Evolutionary conservation across 2,329 filamentous ascomycete species (phyloP).

Genomic region (Rhynchosporium secalis): DNA sequence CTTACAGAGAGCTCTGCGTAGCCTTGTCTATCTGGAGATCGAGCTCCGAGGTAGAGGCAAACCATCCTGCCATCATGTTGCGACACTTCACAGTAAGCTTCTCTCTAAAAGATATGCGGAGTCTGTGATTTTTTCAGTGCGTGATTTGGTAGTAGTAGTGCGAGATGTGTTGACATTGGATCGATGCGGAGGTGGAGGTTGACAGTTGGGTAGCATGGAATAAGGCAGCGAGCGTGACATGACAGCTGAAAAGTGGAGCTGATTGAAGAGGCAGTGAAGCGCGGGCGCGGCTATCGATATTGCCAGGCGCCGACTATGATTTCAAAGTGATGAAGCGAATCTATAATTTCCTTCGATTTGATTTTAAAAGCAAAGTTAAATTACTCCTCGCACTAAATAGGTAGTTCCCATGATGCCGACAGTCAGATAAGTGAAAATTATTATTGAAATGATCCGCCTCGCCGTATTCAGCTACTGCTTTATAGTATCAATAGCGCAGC

Average conservation of each 20-base stretch:
- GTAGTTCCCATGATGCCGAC: no score
- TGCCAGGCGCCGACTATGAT: no score
- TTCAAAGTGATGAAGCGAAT: no score
- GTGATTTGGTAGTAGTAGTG: neutral
- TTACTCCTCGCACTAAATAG: no score
- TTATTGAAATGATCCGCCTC: no score
- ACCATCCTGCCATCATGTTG: conserved; percentile 92
- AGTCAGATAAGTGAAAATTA: no score
- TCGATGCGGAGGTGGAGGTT: neutral
- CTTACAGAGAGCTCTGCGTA: conserved; percentile 84
- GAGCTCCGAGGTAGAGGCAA: conserved; percentile 86
- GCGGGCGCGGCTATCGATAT: conserved; percentile 5
- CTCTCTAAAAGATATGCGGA: neutral
- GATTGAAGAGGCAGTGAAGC: neutral
- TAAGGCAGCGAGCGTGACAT: conserved; percentile 1
- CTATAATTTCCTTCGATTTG: no score
- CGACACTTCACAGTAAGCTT: conserved; percentile 7
- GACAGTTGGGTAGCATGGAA: conserved; percentile 8
- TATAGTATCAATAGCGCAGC: no score
- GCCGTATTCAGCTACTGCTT: no score
- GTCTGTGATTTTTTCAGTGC: neutral
- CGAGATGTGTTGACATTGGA: neutral
- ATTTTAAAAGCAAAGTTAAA: no score
- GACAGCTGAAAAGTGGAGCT: neutral
- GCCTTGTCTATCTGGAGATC: conserved; percentile 97